Evolutionary conservation across 2,329 filamentous ascomycete species (phyloP).

Genomic region (Botrytis aclada): DNA sequence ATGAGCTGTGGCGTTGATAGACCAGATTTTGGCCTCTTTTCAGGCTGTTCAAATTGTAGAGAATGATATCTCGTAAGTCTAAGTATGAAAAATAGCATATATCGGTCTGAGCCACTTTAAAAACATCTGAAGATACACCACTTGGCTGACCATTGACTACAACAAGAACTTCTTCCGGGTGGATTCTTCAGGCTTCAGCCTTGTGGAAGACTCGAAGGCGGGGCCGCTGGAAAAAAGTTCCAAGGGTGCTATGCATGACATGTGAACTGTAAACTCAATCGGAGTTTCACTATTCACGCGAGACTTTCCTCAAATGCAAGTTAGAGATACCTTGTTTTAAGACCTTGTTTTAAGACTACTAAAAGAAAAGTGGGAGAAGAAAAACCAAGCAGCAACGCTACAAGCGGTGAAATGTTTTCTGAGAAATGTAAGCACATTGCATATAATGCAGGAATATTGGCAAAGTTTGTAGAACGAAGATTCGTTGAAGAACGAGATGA

Average conservation of each 20-base stretch:
- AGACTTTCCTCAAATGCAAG: not conserved
- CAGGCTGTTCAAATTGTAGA: not conserved
- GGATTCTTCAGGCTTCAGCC: conserved; percentile 1
- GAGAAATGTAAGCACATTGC: conserved; percentile 8
- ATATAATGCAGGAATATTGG: not conserved
- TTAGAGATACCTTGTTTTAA: not conserved
- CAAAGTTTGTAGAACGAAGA: not conserved
- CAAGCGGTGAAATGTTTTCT: not conserved
- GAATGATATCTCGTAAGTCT: not conserved
- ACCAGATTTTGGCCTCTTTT: not conserved
- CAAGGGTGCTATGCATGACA: conserved; percentile 1
- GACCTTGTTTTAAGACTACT: too few relatives aligned
- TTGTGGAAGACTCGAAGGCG: not conserved
- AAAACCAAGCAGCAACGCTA: not conserved
- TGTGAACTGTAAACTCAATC: not conserved
- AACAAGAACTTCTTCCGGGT: not conserved
- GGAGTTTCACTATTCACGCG: not conserved
- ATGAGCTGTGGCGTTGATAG: not conserved
- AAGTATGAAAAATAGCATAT: not conserved
- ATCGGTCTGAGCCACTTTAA: not conserved
- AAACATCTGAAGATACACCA: not conserved
- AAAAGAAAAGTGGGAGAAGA: not conserved
- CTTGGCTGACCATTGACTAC: not conserved
- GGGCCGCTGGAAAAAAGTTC: not conserved
- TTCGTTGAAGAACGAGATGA: conserved; percentile 1